Base-by-base conservation (phyloP, 2,329 filamentous ascomycete species). In the Talaromyces sp. region DNA sequence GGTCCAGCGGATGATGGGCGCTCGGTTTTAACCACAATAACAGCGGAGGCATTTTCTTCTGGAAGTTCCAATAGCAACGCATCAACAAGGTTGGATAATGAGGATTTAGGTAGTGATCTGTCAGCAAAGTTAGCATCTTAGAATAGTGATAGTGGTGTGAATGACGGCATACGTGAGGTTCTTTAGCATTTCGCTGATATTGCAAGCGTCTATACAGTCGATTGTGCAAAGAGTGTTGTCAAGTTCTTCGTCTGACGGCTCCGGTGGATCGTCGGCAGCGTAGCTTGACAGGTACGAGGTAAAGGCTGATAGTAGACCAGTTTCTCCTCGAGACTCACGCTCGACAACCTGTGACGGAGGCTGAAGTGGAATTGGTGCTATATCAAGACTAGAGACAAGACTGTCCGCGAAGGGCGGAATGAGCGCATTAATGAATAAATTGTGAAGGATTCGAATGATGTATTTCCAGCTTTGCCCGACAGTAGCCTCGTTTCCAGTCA, bases 251-350 rank as follows among this genome's bases (percentile, higher is more conserved):
- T 98, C 93, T 1, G 95, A 98, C 2, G 95, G 95, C 79, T 99
- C 95, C 0, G 95, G 95, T 13, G 95, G 95, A 73, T 99, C 95
- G 77, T 98, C 95, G 11, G 95, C 96, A 49, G 96, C 95, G 75
- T 99, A 98, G 76, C 94, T 98, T n/a, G 93, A 96, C 37, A 99
- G 93, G 73, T 98, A 99, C 5, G 91, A 96, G 0, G 94, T 96
- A 72, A 99, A 92, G 0, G 94, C 93, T 3, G 93, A 97, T 75
- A 99, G 93, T 59, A 99, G 86, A 6, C 95, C 93, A 2, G 89
- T 88, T 33, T 99, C 95, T 65, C 84, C 87, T 39, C 92, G 90
- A 49, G 90, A 85, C 64, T 89, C 93, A 64, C 94, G 88, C 75
- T 98, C 95, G 69, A 99, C 93, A 58, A 98, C 87, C 74, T 97